Evolutionary conservation across 805 yeast genomes (phyloP).

Genomic region (Candida verbasci): DNA sequence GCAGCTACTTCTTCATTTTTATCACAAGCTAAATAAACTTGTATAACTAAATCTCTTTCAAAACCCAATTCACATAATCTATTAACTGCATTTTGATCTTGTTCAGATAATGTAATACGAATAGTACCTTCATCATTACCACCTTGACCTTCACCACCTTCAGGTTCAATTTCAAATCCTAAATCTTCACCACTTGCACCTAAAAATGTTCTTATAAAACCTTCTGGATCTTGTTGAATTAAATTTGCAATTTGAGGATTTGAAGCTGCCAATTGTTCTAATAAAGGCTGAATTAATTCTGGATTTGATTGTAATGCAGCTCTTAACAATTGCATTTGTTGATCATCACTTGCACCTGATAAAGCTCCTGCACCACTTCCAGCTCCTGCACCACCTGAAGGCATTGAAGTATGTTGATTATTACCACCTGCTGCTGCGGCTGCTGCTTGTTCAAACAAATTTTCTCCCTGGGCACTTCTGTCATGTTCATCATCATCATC

Average conservation of each 20-base stretch:
- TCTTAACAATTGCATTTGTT: constrained; percentile 55
- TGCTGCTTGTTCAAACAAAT: constrained; percentile 52
- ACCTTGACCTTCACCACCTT: constrained; percentile 26
- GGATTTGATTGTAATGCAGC: constrained; percentile 82
- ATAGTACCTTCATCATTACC: constrained; percentile 36
- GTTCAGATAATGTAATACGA: constrained; percentile 64
- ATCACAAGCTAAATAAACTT: constrained; percentile 96
- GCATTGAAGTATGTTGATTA: constrained; percentile 16
- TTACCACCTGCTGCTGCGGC: constrained; percentile 28
- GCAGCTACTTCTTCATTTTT: constrained; percentile 97
- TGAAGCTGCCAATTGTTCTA: constrained; percentile 74
- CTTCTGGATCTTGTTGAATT: constrained; percentile 86
- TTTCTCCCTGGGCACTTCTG: constrained; percentile 33
- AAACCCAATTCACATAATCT: constrained; percentile 92
- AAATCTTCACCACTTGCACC: constrained; percentile 54
- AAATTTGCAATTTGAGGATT: constrained; percentile 83
- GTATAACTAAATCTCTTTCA: constrained; percentile 80
- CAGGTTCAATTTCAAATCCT: constrained; percentile 31
- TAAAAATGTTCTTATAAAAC: constrained; percentile 68
- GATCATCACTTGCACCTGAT: constrained; percentile 42
- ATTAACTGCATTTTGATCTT: constrained; percentile 84
- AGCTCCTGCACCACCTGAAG: constrained; percentile 9
- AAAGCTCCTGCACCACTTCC: constrained; percentile 25
- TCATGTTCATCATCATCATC: constrained; percentile 28
- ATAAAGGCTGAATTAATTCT: constrained; percentile 75